Evolutionary conservation across 306 rosid genomes (phyloP), one percentile per base, ranked within the genome.

Genomic region (Cicer pinnatifidum): DNA sequence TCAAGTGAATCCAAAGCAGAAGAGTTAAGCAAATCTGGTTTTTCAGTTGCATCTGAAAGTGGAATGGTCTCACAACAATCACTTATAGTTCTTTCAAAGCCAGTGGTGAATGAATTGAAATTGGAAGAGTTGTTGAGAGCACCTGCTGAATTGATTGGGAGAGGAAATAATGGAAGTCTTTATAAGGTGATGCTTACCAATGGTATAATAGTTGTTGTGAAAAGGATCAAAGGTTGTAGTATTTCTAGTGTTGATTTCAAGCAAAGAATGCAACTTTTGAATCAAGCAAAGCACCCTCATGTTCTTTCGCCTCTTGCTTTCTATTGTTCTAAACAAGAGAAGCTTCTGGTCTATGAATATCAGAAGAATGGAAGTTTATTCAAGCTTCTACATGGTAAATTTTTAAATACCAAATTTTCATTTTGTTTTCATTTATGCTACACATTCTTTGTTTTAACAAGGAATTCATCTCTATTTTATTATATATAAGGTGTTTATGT

Each of bases 291-390:
- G 79, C 92, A 88, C 65, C 82, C 85, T 59, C 59, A 72, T 83
- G 82, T 89, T 1, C 67, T 93, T 16, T 73, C 92, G 48, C 84
- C 89, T 69, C 82, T 93, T 79, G 97, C 94, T 45, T 93, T 89
- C 77, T 93, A 88, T 77, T 76, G 80, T 50, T 88, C 94, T 58
- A 84, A 76, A 73, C 85, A 88, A 65, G 96, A 93, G 77, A 91
- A 88, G 86, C 97, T 93, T 77, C 75, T 93, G 86, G 92, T 91
- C 58, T 89, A 93, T 82, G 94, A 89, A 47, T 91, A 76, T 84
- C 92, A 88, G 71, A 83, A 82, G 3, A 88, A 89, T 75, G 94
- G 90, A 66, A 91, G 96, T 72, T 80, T 91, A n/a, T 88, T 93
- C 84, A 87, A 57, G 60, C 86, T 83, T 78, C 80, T 89, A 19